Percentiles rank a stretch among this genome's conserved stretches.
Evolutionary conservation across 1,284 basidiomycete genomes (phyloP).

Genomic region (Xerocomus amazonicus): DNA sequence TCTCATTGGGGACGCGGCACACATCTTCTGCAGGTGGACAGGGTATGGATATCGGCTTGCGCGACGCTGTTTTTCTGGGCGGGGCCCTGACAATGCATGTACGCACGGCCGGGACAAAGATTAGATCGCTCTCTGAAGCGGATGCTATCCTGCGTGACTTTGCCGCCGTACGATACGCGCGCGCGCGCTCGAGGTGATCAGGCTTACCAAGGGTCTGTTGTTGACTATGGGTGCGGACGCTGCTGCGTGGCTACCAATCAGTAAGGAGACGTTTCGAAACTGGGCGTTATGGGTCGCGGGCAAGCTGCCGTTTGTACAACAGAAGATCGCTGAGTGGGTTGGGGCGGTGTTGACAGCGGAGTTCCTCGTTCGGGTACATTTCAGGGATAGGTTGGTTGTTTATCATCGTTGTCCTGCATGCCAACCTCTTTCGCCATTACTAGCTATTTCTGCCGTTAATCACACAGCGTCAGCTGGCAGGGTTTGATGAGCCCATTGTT

Average conservation of each 20-base stretch:
- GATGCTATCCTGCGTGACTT: slow-evolving; percentile 23
- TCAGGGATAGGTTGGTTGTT: too few species aligned
- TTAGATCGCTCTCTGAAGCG: slow-evolving; percentile 10
- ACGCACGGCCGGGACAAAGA: slow-evolving; percentile 8
- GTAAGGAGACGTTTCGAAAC: slow-evolving; percentile 9
- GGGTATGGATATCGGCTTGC: slow-evolving; percentile 47
- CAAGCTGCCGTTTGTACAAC: background rate
- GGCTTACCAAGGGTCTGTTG: slow-evolving; percentile 24
- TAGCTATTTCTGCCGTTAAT: too few species aligned
- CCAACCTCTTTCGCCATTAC: too few species aligned
- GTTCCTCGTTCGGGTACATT: too few species aligned
- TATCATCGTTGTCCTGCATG: too few species aligned
- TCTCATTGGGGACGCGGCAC: slow-evolving; percentile 44
- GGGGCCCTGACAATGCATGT: slow-evolving; percentile 24
- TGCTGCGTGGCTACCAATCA: slow-evolving; percentile 18
- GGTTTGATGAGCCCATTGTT: too few species aligned
- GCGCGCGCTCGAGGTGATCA: slow-evolving; percentile 23
- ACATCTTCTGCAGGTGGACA: slow-evolving; percentile 45
- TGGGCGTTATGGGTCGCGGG: slow-evolving; percentile 21
- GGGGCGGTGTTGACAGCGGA: too few species aligned
- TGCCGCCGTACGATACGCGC: slow-evolving; percentile 14
- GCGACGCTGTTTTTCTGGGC: slow-evolving; percentile 39
- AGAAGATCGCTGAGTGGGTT: background rate
- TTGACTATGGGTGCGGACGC: slow-evolving; percentile 9
- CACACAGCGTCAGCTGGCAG: too few species aligned